A percentile compares a stretch with the other conserved stretches of the same genome.
Evolutionary conservation across 78 protist species (phyloP).

Genomic region (Guillardia theta): DNA sequence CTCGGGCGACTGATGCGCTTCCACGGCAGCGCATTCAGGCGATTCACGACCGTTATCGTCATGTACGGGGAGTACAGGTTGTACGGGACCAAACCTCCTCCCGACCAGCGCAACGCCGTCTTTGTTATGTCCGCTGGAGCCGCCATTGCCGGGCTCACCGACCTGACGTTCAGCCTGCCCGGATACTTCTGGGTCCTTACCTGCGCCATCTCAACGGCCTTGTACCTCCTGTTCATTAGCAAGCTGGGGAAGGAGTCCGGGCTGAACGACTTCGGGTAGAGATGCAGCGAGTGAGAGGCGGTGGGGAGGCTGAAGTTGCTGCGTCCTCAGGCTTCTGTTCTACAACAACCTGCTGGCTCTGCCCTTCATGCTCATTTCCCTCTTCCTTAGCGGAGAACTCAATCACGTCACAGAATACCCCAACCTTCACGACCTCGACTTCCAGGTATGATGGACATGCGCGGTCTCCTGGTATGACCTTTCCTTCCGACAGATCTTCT

Average conservation of each 20-base stretch:
- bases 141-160: slow-evolving; percentile 22
- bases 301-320: too few relatives aligned
- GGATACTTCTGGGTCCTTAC: slow-evolving; percentile 20
- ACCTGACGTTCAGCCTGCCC: not conserved
- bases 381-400: not conserved
- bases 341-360: slow-evolving; percentile 23
- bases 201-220: not conserved
- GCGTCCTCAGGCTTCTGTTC: not conserved
- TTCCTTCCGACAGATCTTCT: not conserved
- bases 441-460: not conserved
- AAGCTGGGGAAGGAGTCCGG: not conserved
- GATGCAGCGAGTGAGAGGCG: too few relatives aligned
- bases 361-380: not conserved
- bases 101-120: not conserved
- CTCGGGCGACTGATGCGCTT: not conserved
- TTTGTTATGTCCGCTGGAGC: not conserved
- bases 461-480: not conserved
- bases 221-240: not conserved
- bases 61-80: not conserved
- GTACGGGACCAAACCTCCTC: not conserved
- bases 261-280: not conserved
- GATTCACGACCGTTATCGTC: slow-evolving; percentile 10
- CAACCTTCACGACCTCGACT: not conserved
- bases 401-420: not conserved
- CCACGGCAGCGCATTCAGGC: not conserved